Conservation (phyloP, 228 moss, liverwort and hornwort species). For the Sphagnum fallax region DNA sequence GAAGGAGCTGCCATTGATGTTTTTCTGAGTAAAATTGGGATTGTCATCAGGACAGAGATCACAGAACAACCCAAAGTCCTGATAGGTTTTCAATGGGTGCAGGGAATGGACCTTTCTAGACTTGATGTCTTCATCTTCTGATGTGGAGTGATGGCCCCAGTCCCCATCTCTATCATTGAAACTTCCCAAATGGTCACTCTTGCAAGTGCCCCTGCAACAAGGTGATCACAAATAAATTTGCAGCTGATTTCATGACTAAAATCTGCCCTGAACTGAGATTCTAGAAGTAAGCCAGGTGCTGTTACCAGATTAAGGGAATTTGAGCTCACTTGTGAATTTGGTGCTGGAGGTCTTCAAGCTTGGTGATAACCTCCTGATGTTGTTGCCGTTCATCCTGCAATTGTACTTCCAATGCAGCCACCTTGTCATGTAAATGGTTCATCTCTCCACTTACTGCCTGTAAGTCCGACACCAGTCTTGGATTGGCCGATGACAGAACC, state of each 20-base stretch:
- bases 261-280: too few relatives aligned
- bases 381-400: conserved; percentile 47
- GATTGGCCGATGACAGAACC: conserved; percentile 38
- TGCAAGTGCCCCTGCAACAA: conserved; percentile 1
- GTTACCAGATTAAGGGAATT: too few relatives aligned
- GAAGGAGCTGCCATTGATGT: too few relatives aligned
- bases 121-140: conserved; percentile 4
- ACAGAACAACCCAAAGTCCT: too few relatives aligned
- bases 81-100: too few relatives aligned
- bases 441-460: conserved; percentile 49
- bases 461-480: conserved; percentile 21
- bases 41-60: too few relatives aligned
- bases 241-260: too few relatives aligned
- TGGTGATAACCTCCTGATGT: conserved; percentile 51
- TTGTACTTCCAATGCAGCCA: conserved; percentile 50
- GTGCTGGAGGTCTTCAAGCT: conserved; percentile 55
- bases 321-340: conserved; percentile 41
- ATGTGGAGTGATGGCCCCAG: background rate
- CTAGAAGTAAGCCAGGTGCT: too few relatives aligned
- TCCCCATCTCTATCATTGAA: conserved; percentile 1
- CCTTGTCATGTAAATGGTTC: conserved; percentile 42
- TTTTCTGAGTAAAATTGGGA: too few relatives aligned
- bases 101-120: conserved; percentile 2
- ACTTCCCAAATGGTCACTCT: conserved; percentile 1
- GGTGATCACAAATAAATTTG: background rate